Evolutionary conservation across 306 rosid genomes (phyloP), one percentile per base, ranked within the genome.

Genomic region (Acacia melanoxylon): DNA sequence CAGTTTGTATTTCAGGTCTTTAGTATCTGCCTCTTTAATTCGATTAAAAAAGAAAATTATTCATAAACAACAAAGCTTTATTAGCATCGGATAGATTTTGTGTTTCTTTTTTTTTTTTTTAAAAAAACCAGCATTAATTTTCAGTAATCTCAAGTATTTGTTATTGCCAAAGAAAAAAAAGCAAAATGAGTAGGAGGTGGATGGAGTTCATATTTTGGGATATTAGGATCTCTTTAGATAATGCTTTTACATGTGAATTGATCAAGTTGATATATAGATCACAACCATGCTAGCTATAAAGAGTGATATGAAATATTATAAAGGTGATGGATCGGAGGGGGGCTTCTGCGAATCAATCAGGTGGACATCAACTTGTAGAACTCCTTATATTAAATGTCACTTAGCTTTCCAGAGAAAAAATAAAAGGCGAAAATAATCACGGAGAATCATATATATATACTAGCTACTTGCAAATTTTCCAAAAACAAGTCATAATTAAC

Each of bases 361-460:
- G 52, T 3, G 52, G 17, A 12, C 17, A 48, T 48, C 52, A 48
- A 3, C 52, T 48, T 11, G 17, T 51, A 4, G n/a, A 16, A 48
- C 25, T 1, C 37, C 8, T 17, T 49, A 51, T 20, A 12, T 52
- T 42, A 20, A 52, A 12, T 20, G 48, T 31, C 78, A 74, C 31
- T n/a, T n/a, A n/a, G n/a, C n/a, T 74, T 74, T 74, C 66, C 54
- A 19, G 44, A 13, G 52, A 25, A 74, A 74, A 74, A 37, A 51
- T 11, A 2, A 49, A 51, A 31, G 37, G 63, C 17, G 11, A 44
- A 22, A 51, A 51, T 24, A 51, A 51, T 74, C 46, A 52, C 31
- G 66, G 48, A 52, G 8, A 72, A 72, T 17, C 63, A 27, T 1
- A 1, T 2, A 31, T 31, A 31, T 31, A 31, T 12, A 22, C 11